Conservation (phyloP, 306 rosid species). For the Comarum palustre region DNA sequence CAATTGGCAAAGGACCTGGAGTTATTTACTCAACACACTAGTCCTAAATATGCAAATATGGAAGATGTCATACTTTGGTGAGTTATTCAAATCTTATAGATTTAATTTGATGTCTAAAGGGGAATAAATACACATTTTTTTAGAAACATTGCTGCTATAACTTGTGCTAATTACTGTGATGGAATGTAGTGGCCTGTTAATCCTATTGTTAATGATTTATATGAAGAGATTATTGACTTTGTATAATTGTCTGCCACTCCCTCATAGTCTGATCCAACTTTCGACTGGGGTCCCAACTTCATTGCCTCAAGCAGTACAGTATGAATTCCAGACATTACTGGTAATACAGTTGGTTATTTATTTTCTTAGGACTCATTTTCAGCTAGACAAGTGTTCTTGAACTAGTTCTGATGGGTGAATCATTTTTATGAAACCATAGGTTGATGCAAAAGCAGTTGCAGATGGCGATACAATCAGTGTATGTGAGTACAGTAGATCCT, state of each 20-base stretch:
- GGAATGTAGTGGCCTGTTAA: not conserved
- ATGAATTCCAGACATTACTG: constrained; percentile 9
- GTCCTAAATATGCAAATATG: too few species aligned
- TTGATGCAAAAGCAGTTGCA: constrained; percentile 75
- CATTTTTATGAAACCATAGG: constrained; percentile 46
- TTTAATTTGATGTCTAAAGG: too few species aligned
- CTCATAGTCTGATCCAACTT: constrained; percentile 17
- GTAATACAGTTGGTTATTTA: constrained; percentile 1
- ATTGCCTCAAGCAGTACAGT: constrained; percentile 20
- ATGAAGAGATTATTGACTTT: constrained; percentile 28
- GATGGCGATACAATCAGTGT: constrained; percentile 90
- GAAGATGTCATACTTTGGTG: too few species aligned
- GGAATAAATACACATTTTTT: too few species aligned
- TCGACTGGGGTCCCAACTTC: constrained; percentile 22
- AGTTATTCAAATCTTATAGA: too few species aligned
- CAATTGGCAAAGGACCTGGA: too few species aligned
- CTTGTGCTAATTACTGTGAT: not conserved
- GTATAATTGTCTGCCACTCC: constrained; percentile 33
- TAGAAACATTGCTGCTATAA: not conserved
- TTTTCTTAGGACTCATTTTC: not conserved
- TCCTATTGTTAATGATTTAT: not conserved
- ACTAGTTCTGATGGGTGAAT: constrained; percentile 14
- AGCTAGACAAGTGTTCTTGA: not conserved
- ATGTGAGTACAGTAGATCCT: constrained; percentile 71
- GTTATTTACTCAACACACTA: too few species aligned